Evolutionary conservation across 2,329 filamentous ascomycete species (phyloP), one percentile per base, ranked within the genome.

Genomic region (Colletotrichum sp.): DNA sequence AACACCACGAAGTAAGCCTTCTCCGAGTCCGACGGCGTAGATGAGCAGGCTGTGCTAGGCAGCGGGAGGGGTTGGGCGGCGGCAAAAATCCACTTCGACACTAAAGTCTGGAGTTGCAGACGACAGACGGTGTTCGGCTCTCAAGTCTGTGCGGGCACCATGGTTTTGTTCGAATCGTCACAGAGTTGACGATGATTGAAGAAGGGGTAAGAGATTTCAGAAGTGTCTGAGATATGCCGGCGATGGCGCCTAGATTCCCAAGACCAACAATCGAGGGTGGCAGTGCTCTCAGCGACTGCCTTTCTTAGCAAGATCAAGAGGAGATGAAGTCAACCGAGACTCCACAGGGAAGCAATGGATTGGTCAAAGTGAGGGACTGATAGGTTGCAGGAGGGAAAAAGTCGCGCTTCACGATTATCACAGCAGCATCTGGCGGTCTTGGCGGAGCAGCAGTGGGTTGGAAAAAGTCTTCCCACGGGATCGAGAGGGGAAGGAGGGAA

Each of bases 201-300:
- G 59, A 31, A 36, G 12, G 55, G 58, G 15, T 21, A 15, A 70
- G 54, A 70, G 38, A 38, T 66, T 55, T 38, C 62, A 69, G 66
- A 51, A 62, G 18, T 24, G 29, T 55, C 18, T 21, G 33, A 43
- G 24, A 29, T 69, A 24, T 58, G 61, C 47, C 63, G 63, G 18
- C 63, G 62, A 58, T 29, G 27, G 57, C 24, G 62, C 58, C 36
- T 64, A 34, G 47, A 38, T 4, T 55, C 31, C 16, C 18, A 33
- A 51, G 16, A 61, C 65, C 38, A 54, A 54, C 58, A 54, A 8
- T 68, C 15, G 51, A 74, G 43, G 6, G 68, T 74, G 72, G 72
- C 72, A 74, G 72, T 74, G 72, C 69, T 72, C 72, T 67, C 69
- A 72, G 54, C 68, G 68, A 74, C 68, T 74, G 72, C 72, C 72